Percentiles rank a stretch among this genome's conserved stretches.
Conservation (phyloP, 2,329 filamentous ascomycete species). For the Aspergillus candidus region DNA sequence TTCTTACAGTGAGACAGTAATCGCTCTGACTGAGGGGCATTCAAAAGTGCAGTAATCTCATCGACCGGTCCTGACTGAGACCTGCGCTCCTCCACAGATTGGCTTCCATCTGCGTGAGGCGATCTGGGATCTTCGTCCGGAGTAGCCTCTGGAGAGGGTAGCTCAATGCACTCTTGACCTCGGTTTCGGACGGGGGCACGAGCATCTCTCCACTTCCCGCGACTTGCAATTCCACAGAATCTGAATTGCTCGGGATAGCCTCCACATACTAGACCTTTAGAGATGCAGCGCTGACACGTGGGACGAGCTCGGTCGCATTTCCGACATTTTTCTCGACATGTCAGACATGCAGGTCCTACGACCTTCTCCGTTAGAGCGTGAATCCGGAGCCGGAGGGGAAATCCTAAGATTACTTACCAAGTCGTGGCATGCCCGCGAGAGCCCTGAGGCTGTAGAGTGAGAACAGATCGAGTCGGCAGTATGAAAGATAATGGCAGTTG, state of each 20-base stretch:
- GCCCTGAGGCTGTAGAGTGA: neutral
- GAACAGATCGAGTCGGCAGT: too few species aligned
- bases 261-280: conserved; percentile 25
- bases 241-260: conserved; percentile 30
- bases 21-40: conserved; percentile 11
- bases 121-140: too few species aligned
- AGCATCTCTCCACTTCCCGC: conserved; percentile 26
- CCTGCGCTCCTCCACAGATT: too few species aligned
- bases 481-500: too few species aligned
- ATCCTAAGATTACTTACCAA: conserved; percentile 3
- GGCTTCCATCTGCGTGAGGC: too few species aligned
- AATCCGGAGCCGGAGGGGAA: too few species aligned
- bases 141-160: too few species aligned
- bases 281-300: conserved; percentile 24
- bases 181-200: conserved; percentile 13
- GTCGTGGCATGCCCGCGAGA: conserved; percentile 4
- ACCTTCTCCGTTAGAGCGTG: neutral
- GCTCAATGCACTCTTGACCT: neutral
- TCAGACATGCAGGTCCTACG: conserved; percentile 27
- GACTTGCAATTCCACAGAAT: conserved; percentile 26
- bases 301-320: conserved; percentile 28
- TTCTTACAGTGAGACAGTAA: conserved; percentile 20
- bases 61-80: neutral
- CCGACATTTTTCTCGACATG: conserved; percentile 30
- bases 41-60: conserved; percentile 6